Base-by-base conservation (phyloP, 176 grass and related monocot species). In the Zea mays region DNA sequence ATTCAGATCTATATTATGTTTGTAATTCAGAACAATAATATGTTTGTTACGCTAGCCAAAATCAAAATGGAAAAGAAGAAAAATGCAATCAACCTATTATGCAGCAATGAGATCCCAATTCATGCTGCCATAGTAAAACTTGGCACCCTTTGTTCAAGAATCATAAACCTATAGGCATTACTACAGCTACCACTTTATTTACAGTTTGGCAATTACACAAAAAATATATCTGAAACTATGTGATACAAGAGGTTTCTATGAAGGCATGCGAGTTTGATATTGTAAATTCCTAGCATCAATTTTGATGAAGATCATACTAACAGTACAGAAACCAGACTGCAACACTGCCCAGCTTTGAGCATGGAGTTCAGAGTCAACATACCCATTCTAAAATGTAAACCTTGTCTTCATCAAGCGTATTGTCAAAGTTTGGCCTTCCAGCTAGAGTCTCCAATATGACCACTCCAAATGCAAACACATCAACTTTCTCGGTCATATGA, bases 361-460 rank as follows among this genome's bases (percentile, higher is more conserved):
- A 7, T 40, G 52, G 4, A 49, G 54, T 69, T 69, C 14, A 54
- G 16, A 64, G 10, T 70, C n/a, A 69, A 68, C 78, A 80, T 96
- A 96, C 90, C 93, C 93, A 93, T 86, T 91, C 92, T 55, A 91
- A 61, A 51, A 94, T 79, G 74, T 87, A 95, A 67, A 80, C 35
- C 76, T 85, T 81, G 54, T 81, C 86, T 48, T 77, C 58, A 4
- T 74, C 75, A 10, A 83, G 78, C 0, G 19, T 82, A 1, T 39
- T 40, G 63, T 96, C 78, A 20, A 75, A 81, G 77, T 92, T 96
- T 17, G 86, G n/a, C 27, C 89, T 82, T 71, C 92, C 92, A 21
- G 86, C 67, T 51, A 96, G 61, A 65, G 80, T 84, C 67, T 96
- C 92, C 72, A 96, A 39, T 20, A 67, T 34, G 3, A 91, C 84